Evolutionary conservation across 768 basidiomycete genomes (phyloP).

Genomic region (Hebeloma cylindrosporum): DNA sequence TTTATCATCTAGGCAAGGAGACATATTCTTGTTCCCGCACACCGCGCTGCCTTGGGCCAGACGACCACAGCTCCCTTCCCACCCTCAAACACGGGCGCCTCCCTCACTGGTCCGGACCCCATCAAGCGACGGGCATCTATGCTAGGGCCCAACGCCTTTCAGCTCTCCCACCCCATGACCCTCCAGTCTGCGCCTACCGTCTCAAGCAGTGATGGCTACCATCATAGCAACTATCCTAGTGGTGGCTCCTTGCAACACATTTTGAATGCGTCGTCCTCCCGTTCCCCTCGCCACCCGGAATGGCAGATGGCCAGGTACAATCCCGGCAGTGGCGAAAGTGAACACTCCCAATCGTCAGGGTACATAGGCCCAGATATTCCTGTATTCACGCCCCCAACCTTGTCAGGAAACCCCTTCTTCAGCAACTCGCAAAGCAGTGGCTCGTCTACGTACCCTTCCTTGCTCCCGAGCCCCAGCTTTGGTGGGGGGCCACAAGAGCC

Average conservation of each 20-base stretch:
- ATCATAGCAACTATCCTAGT: no score
- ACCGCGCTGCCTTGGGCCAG: no score
- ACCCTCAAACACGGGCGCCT: no score
- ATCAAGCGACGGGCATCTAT: no score
- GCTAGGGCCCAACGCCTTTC: no score
- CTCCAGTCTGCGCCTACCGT: no score
- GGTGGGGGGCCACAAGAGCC: slow-evolving; percentile 29
- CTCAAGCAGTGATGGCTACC: no score
- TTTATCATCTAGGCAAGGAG: no score
- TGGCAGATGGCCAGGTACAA: slow-evolving; percentile 38
- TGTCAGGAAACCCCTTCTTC: slow-evolving; percentile 46
- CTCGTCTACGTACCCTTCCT: slow-evolving; percentile 36
- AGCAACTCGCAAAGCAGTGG: slow-evolving; percentile 29
- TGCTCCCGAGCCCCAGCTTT: slow-evolving; percentile 38
- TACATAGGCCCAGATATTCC: slow-evolving; percentile 46
- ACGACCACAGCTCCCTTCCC: no score
- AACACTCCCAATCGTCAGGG: slow-evolving; percentile 33
- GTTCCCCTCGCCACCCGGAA: slow-evolving; percentile 36
- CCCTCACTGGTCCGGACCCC: no score
- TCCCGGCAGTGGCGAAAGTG: slow-evolving; percentile 25
- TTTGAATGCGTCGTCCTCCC: slow-evolving; percentile 33
- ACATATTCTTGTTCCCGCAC: no score
- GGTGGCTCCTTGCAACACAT: slow-evolving; percentile 35
- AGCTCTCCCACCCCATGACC: no score
- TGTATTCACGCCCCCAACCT: slow-evolving; percentile 51